phyloP scores from a whole-genome alignment of 768 basidiomycete species.

The Auricularia cornea region DNA sequence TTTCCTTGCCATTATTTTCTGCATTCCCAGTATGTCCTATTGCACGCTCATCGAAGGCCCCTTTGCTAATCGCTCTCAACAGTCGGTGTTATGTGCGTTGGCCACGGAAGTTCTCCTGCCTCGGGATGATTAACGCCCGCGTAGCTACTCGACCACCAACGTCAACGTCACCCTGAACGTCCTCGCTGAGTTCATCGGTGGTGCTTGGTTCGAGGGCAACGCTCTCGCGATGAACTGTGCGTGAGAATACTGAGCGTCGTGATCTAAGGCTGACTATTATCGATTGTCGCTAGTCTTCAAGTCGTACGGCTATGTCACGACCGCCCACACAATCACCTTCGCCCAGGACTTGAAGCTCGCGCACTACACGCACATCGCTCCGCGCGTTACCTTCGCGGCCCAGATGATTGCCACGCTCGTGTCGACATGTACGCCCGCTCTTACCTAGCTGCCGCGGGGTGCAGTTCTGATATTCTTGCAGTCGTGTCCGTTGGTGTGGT shows the following conservation, averaged over 20 bases:
- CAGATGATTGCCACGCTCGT: constrained; percentile 29
- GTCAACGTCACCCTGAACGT: constrained; percentile 28
- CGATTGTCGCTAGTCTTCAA: constrained; percentile 21
- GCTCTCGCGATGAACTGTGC: constrained; percentile 24
- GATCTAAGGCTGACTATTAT: too few relatives aligned
- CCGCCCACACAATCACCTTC: constrained; percentile 21
- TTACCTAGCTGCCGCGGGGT: not conserved
- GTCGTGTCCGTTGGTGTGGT: constrained; percentile 20
- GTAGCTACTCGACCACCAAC: constrained; percentile 30
- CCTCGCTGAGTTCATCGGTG: constrained; percentile 33
- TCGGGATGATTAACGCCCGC: constrained; percentile 14
- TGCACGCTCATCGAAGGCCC: not conserved
- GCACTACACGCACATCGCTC: constrained; percentile 28
- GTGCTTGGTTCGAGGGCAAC: constrained; percentile 26
- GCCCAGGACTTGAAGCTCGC: constrained; percentile 24
- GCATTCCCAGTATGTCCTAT: constrained; percentile 16
- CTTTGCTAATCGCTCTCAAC: not conserved
- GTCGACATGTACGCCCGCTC: constrained; percentile 13
- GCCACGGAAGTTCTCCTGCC: not conserved
- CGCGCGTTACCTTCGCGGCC: constrained; percentile 24
- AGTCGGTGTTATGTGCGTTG: not conserved
- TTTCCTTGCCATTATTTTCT: constrained; percentile 13
- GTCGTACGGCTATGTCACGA: constrained; percentile 26
- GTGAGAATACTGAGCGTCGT: too few relatives aligned
- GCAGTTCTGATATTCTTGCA: not conserved